Evolutionary conservation across 2,329 filamentous ascomycete genomes (phyloP), one percentile per base, ranked within the genome.

Genomic region (Chaetomium sp.): DNA sequence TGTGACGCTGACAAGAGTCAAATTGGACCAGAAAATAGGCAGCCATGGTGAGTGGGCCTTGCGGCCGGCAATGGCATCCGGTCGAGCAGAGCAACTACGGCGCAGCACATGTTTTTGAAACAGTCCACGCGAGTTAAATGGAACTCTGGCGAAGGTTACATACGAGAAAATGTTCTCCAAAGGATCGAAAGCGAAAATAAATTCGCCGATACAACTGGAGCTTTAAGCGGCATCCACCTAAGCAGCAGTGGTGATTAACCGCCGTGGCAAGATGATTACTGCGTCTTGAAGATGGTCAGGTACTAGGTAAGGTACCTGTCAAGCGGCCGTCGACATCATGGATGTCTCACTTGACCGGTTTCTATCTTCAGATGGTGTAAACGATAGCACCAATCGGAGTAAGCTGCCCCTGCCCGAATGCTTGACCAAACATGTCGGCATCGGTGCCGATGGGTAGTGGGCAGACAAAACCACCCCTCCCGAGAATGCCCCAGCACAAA

Each of bases 381-480:
- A 47, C 19, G 21, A 47, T 21, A 12, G 45, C 45, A 23, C 45
- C 45, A 47, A 47, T 47, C 45, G 45, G 45, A 47, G 45, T 23
- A 23, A 9, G 45, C 45, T 19, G 19, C 2, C n/a, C 45, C n/a
- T 23, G 23, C 45, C 45, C 45, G 19, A 23, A 23, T 47, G 45
- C 45, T 47, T 23, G 45, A 47, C 45, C 45, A 47, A 47, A 47
- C 45, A 47, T 23, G 21, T 47, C 45, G 45, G n/a, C 45, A 47
- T 21, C 45, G 45, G 45, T 23, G n/a, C 21, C 21, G 45, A 23
- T 47, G 45, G 19, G n/a, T 4, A n/a, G 19, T 21, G 45, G 45
- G n/a, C 7, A 23, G 45, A 12, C 45, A n/a, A 23, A 47, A 47
- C 6, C 45, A 47, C n/a, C 38, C 38, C n/a, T 16, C 38, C 16